A percentile compares a stretch with the other conserved stretches of the same genome.
These are phyloP conservation scores for Agaricus bisporus DNA, from an alignment of 768 basidiomycete species.

Conservation along the genomic window DNA sequence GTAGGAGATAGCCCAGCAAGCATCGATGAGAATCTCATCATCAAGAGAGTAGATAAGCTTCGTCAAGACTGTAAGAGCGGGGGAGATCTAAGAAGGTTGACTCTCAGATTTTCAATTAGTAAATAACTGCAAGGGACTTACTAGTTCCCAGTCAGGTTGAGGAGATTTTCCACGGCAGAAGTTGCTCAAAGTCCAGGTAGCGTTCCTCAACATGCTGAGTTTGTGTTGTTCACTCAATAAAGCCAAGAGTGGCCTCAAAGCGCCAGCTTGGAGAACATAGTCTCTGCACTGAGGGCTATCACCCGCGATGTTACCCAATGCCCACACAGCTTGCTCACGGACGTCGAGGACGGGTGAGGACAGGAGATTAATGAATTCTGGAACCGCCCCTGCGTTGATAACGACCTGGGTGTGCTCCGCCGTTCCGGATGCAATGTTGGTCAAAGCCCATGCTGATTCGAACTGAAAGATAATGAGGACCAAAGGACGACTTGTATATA, in stretches of 20 bases:
- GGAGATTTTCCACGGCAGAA: conserved; percentile 98
- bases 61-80: conserved; percentile 92
- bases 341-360: conserved; percentile 95
- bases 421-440: conserved; percentile 97
- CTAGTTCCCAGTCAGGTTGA: conserved; percentile 97
- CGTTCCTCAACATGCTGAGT: conserved; percentile 96
- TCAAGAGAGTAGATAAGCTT: conserved; percentile 99
- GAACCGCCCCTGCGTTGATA: conserved; percentile 90
- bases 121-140: conserved; percentile 28
- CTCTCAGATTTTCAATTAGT: conserved; percentile 9
- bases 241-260: conserved; percentile 85
- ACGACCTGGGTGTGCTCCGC: conserved; percentile 98
- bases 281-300: conserved; percentile 97
- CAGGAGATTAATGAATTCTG: conserved; percentile 93
- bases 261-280: conserved; percentile 91
- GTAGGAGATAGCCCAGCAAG: conserved; percentile 99
- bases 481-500: not conserved
- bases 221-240: conserved; percentile 96
- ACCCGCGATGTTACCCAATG: conserved; percentile 97
- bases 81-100: conserved; percentile 71
- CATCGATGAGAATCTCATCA: conserved; percentile 98
- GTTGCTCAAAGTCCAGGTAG: conserved; percentile 99
- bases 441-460: conserved; percentile 96
- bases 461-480: conserved; percentile 45
- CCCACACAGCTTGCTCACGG: conserved; percentile 99